Evolutionary conservation across 2,329 filamentous ascomycete species (phyloP).

Genomic region (Penicillium brevicompactum): DNA sequence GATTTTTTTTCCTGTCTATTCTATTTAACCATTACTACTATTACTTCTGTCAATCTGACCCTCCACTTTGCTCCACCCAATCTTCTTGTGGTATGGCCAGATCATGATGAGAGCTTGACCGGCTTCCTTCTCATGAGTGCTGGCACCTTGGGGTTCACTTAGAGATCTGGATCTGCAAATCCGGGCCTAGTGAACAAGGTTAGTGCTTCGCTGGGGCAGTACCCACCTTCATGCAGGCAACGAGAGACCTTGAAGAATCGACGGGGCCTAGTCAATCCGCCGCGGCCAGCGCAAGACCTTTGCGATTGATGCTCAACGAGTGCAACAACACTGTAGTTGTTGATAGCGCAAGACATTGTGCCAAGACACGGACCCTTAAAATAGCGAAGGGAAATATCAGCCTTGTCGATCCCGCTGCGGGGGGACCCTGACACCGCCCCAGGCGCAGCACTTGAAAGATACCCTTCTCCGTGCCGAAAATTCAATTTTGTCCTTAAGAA

Average conservation of each 20-base stretch:
- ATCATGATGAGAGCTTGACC: not conserved
- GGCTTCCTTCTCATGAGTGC: not conserved
- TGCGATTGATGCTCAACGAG: too few relatives aligned
- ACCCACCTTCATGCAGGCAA: slow-evolving; percentile 4
- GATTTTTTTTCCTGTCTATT: slow-evolving; percentile 21
- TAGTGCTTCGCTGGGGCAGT: not conserved
- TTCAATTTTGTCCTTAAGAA: not conserved
- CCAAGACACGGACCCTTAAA: slow-evolving; percentile 5
- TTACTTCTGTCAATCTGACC: slow-evolving; percentile 10
- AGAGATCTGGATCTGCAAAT: not conserved
- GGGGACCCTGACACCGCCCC: slow-evolving; percentile 22
- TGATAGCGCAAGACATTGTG: not conserved
- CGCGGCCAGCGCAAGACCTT: not conserved
- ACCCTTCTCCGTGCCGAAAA: not conserved
- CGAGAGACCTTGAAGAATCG: not conserved
- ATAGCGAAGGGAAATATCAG: slow-evolving; percentile 4
- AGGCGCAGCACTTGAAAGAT: not conserved
- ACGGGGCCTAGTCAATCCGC: not conserved
- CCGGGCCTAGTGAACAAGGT: not conserved
- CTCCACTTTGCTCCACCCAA: slow-evolving; percentile 10
- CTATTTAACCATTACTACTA: slow-evolving; percentile 16
- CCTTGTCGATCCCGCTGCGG: slow-evolving; percentile 24
- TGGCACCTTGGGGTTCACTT: not conserved
- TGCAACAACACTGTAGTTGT: not conserved
- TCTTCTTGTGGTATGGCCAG: not conserved